These are phyloP conservation scores for Phanerochaete sordida DNA, from an alignment of 768 basidiomycete genomes.

Conservation along the genomic window DNA sequence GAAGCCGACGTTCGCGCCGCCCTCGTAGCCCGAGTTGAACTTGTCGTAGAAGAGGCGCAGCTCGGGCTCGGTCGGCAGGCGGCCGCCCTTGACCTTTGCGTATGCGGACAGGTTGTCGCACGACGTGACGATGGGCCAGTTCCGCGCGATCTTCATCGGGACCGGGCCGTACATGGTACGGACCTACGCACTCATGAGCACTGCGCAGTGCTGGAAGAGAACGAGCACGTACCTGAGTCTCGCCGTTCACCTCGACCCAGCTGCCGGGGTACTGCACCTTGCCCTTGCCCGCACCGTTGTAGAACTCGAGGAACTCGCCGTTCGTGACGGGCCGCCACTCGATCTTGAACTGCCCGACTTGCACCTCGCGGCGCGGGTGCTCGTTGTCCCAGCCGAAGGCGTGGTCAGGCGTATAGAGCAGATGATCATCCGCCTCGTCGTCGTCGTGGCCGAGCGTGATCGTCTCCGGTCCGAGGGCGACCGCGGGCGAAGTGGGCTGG, in stretches of 20 bases:
- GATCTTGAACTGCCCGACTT: constrained; percentile 68
- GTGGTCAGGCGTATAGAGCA: constrained; percentile 45
- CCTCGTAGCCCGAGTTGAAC: constrained; percentile 70
- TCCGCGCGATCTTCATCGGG: constrained; percentile 63
- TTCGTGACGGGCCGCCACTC: constrained; percentile 89
- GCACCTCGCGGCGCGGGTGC: constrained; percentile 58
- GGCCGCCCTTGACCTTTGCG: constrained; percentile 85
- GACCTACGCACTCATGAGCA: constrained; percentile 38
- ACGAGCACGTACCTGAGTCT: constrained; percentile 40
- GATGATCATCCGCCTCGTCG: constrained; percentile 61
- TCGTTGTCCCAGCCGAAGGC: constrained; percentile 97
- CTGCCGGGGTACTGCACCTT: constrained; percentile 60
- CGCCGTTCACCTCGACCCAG: constrained; percentile 60
- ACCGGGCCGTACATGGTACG: constrained; percentile 89
- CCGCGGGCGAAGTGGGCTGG: constrained; percentile 37
- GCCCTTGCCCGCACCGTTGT: constrained; percentile 28
- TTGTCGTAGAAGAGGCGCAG: constrained; percentile 74
- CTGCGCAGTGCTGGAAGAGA: background rate
- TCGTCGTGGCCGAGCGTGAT: constrained; percentile 84
- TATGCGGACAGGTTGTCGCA: constrained; percentile 78
- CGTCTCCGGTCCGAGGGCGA: constrained; percentile 54
- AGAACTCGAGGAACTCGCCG: constrained; percentile 76
- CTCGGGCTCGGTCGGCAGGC: constrained; percentile 90
- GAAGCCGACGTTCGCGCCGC: constrained; percentile 81
- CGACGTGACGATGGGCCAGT: constrained; percentile 86